These are phyloP conservation scores for Fusarium citri DNA, from an alignment of 2,329 filamentous ascomycete genomes.

Conservation along the genomic window DNA sequence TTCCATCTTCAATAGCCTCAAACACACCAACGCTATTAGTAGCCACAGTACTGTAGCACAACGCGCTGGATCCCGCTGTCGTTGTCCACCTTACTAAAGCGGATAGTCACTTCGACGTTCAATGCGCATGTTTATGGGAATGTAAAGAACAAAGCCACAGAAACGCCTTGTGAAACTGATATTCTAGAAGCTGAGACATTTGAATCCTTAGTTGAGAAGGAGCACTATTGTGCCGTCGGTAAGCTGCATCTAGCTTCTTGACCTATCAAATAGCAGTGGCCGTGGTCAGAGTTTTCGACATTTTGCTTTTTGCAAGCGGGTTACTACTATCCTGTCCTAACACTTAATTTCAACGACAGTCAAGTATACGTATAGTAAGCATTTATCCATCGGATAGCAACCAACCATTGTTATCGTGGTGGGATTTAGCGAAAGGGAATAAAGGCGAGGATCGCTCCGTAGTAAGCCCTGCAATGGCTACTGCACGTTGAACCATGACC, in stretches of 20 bases:
- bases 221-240: neutral
- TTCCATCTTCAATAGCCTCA: slow-evolving; percentile 35
- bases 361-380: neutral
- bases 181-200: slow-evolving; percentile 18
- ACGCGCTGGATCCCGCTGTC: slow-evolving; percentile 1
- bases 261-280: neutral
- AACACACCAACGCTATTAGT: slow-evolving; percentile 24
- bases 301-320: slow-evolving; percentile 17
- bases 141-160: slow-evolving; percentile 14
- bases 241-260: slow-evolving; percentile 1
- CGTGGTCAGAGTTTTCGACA: neutral
- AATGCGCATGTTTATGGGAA: slow-evolving; percentile 13
- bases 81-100: slow-evolving; percentile 1
- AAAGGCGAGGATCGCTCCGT: slow-evolving; percentile 6
- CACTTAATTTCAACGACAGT: slow-evolving; percentile 20
- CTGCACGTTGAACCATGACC: slow-evolving; percentile 26
- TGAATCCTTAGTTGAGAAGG: neutral
- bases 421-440: slow-evolving; percentile 28
- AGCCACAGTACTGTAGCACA: slow-evolving; percentile 11
- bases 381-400: neutral
- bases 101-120: slow-evolving; percentile 9
- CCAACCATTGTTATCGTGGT: slow-evolving; percentile 9
- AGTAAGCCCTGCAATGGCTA: slow-evolving; percentile 5
- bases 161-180: slow-evolving; percentile 32
- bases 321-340: slow-evolving; percentile 10